A percentile compares a stretch with the other conserved stretches of the same genome.
phyloP scores from a whole-genome alignment of 495 filamentous ascomycete species.

The Articulospora tetracladia region DNA sequence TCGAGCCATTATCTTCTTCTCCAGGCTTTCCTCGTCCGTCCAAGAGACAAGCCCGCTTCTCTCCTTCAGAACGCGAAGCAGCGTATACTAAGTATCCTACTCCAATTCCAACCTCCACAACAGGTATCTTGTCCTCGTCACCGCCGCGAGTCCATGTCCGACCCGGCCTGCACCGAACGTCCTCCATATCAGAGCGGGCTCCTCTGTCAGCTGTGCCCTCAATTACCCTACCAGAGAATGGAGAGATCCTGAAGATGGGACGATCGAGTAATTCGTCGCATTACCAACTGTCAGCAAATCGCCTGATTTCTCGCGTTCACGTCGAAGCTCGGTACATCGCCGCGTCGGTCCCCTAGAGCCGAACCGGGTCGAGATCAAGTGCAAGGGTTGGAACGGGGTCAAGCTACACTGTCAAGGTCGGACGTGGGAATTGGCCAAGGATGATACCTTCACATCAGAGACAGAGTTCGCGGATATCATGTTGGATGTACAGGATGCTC shows the following conservation, averaged over 20 bases:
- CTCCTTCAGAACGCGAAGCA: conserved; percentile 33
- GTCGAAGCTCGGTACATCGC: conserved; percentile 82
- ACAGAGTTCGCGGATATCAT: conserved; percentile 89
- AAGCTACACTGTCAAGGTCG: conserved; percentile 90
- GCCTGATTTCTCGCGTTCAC: conserved; percentile 87
- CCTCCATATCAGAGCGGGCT: conserved; percentile 74
- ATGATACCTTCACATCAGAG: conserved; percentile 86
- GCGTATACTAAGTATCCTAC: conserved; percentile 72
- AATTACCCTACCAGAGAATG: conserved; percentile 75
- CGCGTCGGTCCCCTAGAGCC: conserved; percentile 41
- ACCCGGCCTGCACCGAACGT: conserved; percentile 51
- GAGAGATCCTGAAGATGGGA: conserved; percentile 80
- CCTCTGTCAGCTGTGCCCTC: conserved; percentile 79
- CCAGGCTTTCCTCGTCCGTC: conserved; percentile 72
- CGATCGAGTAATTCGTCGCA: conserved; percentile 89
- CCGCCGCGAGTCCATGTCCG: conserved; percentile 52
- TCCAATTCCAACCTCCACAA: conserved; percentile 89
- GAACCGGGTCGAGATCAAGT: conserved; percentile 76
- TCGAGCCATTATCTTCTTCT: conserved; percentile 89
- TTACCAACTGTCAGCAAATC: conserved; percentile 86
- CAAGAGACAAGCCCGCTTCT: conserved; percentile 60
- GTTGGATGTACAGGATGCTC: conserved; percentile 90
- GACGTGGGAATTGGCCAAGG: conserved; percentile 81
- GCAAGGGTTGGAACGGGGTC: conserved; percentile 92
- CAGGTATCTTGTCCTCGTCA: conserved; percentile 86